Base-by-base conservation (phyloP, 2,329 filamentous ascomycete genomes). In the Talaromyces sp. region DNA sequence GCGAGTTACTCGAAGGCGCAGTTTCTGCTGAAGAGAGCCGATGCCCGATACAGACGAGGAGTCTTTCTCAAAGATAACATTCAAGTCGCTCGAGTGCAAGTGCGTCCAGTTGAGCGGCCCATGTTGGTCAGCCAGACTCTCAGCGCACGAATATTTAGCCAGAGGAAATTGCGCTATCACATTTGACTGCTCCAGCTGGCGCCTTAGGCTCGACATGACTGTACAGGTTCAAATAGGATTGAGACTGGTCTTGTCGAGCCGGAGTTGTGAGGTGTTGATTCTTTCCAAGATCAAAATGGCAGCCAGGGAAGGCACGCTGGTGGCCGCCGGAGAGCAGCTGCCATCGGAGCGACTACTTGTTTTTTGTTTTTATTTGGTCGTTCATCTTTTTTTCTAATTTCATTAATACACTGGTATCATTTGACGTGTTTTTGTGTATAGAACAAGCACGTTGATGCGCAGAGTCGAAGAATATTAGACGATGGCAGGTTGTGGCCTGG, bases 71-170 rank as follows among this genome's bases (percentile, higher is more conserved):
- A 80, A 75, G 2, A 71, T 51, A 27, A 70, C 73, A 31, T 65
- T 63, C 7, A 80, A 63, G 55, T 75, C 71, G 14, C 66, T 70
- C 5, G 73, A 73, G 24, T 72, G 70, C 6, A 79, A 64, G 69
- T 80, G 78, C 50, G 67, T 77, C 78, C 78, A 80, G 32, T 68
- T 71, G n/a, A 80, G 64, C 6, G 76, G 75, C 21, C 70, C 74
- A 31, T 68, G 70, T 56, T 74, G 71, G 19, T 73, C 70, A 35
- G 70, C 62, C 13, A 73, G 68, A 4, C 73, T 73, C 5, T 72
- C 77, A 17, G 77, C 73, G 64, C 77, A 74, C 21, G 78, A 80
- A 65, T 79, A 80, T 60, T 80, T 80, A n/a, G 70, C 69, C 14
- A 76, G 66, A 9, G 68, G 61, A 29, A 75, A 62, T 58, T 67